phyloP scores from a whole-genome alignment of 2,329 filamentous ascomycete genomes.

The Exophiala aquamarina region DNA sequence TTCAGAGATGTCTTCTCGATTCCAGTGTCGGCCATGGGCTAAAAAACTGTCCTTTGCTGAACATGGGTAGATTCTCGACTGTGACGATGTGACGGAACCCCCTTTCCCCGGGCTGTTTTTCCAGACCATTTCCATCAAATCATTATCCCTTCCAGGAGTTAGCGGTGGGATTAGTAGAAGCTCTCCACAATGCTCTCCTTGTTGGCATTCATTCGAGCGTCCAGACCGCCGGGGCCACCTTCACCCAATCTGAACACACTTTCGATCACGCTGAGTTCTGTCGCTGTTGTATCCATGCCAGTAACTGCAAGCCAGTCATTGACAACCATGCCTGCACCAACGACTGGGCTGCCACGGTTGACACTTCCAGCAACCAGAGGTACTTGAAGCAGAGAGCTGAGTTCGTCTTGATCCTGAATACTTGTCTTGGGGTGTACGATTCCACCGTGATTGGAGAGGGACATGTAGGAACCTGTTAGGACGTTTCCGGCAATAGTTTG shows the following conservation, averaged over 20 bases:
- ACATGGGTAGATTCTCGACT: too few species aligned
- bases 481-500: conserved; percentile 98
- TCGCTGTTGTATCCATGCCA: conserved; percentile 92
- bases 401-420: conserved; percentile 97
- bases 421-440: conserved; percentile 96
- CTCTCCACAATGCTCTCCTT: conserved; percentile 99
- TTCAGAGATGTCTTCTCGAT: too few species aligned
- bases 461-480: conserved; percentile 94
- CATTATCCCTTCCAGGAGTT: too few species aligned
- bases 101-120: too few species aligned
- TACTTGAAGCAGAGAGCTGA: conserved; percentile 89
- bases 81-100: too few species aligned
- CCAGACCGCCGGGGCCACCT: conserved; percentile 64
- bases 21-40: too few species aligned
- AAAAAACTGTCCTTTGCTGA: too few species aligned
- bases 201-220: conserved; percentile 68
- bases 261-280: conserved; percentile 93
- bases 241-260: conserved; percentile 93
- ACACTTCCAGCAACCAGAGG: conserved; percentile 92
- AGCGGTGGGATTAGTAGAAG: conserved; percentile 69
- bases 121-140: too few species aligned
- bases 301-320: conserved; percentile 98
- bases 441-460: conserved; percentile 90
- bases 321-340: conserved; percentile 95
- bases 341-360: conserved; percentile 88